These are phyloP conservation scores for Phtheirospermum japonicum DNA, from an alignment of 257 asterid species.

Conservation along the genomic window DNA sequence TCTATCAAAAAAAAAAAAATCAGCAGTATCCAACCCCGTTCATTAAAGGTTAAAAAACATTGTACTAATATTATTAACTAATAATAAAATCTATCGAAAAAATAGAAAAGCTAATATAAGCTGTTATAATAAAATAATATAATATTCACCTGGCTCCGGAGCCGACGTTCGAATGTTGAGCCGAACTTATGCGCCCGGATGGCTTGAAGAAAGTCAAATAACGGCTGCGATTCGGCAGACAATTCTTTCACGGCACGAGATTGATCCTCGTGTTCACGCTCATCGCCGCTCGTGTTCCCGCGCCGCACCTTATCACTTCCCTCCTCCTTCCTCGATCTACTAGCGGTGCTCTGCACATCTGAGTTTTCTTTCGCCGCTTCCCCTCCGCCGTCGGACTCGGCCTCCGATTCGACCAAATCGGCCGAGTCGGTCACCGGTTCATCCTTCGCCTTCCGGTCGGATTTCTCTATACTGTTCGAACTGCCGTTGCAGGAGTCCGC, in stretches of 20 bases:
- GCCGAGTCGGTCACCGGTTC: slow-evolving; percentile 59
- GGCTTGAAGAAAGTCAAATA: slow-evolving; percentile 44
- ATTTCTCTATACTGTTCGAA: slow-evolving; percentile 48
- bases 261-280: slow-evolving; percentile 49
- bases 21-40: too few relatives aligned
- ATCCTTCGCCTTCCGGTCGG: slow-evolving; percentile 36
- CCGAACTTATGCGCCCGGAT: slow-evolving; percentile 53
- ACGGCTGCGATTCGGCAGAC: slow-evolving; percentile 58
- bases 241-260: slow-evolving; percentile 45
- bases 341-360: slow-evolving; percentile 75
- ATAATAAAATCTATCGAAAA: not conserved
- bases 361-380: slow-evolving; percentile 54
- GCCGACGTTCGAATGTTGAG: slow-evolving; percentile 62
- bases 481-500: slow-evolving; percentile 67
- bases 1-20: not conserved
- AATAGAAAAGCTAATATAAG: not conserved
- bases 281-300: slow-evolving; percentile 47
- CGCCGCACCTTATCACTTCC: slow-evolving; percentile 51
- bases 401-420: slow-evolving; percentile 47
- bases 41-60: too few relatives aligned
- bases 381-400: slow-evolving; percentile 54
- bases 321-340: slow-evolving; percentile 55
- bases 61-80: not conserved
- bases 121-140: not conserved
- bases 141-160: slow-evolving; percentile 61